Conservation (phyloP, 2,329 filamentous ascomycete genomes). For the Aureobasidium mangrovei region DNA sequence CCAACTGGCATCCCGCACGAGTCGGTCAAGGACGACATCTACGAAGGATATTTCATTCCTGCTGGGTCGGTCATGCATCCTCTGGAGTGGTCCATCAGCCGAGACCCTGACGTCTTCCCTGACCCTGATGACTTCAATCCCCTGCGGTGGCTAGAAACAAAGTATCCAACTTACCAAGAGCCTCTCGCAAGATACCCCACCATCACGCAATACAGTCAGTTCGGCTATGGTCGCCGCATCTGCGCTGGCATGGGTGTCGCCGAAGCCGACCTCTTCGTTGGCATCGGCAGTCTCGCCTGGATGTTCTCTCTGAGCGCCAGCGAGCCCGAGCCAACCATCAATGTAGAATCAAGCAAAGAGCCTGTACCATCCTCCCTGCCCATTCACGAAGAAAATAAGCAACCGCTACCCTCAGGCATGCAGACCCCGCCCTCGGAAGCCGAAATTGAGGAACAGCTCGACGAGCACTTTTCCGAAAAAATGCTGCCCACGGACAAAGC, state of each 20-base stretch:
- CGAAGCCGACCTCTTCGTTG: slow-evolving; percentile 25
- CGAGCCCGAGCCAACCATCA: background rate
- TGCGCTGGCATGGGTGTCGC: slow-evolving; percentile 26
- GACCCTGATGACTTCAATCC: slow-evolving; percentile 21
- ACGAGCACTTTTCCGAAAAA: slow-evolving; percentile 7
- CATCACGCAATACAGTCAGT: slow-evolving; percentile 20
- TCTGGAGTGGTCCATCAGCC: slow-evolving; percentile 22
- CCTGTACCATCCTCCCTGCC: background rate
- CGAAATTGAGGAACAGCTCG: background rate
- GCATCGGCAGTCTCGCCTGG: slow-evolving; percentile 38
- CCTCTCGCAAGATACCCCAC: slow-evolving; percentile 19
- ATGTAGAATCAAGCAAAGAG: background rate
- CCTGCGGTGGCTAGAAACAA: slow-evolving; percentile 20
- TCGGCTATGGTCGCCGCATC: slow-evolving; percentile 25
- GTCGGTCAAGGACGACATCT: slow-evolving; percentile 20
- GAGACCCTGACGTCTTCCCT: slow-evolving; percentile 18
- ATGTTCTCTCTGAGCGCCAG: slow-evolving; percentile 33
- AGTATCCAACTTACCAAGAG: slow-evolving; percentile 20
- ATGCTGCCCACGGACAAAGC: background rate
- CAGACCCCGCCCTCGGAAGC: slow-evolving; percentile 11
- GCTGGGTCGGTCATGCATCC: slow-evolving; percentile 21
- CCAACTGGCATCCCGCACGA: slow-evolving; percentile 30
- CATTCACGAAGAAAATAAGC: background rate
- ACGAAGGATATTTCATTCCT: slow-evolving; percentile 23
- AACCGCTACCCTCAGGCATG: background rate